Conservation (phyloP, 257 asterid species). For the Solanum bulbocastanum region DNA sequence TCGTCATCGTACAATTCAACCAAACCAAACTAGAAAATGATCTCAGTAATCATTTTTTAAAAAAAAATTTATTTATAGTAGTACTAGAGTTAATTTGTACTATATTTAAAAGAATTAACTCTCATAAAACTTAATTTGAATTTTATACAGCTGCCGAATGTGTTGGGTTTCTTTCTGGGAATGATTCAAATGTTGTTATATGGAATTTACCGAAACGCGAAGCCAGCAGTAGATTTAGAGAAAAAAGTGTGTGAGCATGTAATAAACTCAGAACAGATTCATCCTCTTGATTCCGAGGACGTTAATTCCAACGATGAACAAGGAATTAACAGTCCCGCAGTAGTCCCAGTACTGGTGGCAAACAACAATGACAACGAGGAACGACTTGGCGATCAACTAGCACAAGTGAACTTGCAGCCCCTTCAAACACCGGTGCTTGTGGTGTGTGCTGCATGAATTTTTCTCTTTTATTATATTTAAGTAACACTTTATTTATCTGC, state of each 20-base stretch:
- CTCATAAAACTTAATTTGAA: no score
- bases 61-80: no score
- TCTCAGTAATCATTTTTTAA: background rate
- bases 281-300: conserved; percentile 10
- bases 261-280: conserved; percentile 25
- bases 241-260: conserved; percentile 20
- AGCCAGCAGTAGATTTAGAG: conserved; percentile 9
- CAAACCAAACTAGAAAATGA: background rate
- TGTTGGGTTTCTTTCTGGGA: conserved; percentile 65
- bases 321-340: background rate
- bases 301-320: background rate
- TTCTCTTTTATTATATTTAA: no score
- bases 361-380: background rate
- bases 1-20: background rate
- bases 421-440: conserved; percentile 24
- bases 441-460: conserved; percentile 23
- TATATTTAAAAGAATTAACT: no score
- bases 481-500: background rate
- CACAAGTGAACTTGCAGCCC: background rate
- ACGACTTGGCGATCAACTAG: background rate
- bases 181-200: conserved; percentile 55
- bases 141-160: conserved; percentile 49
- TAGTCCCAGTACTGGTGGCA: background rate
- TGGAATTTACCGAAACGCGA: conserved; percentile 37
- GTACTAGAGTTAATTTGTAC: background rate